phyloP scores from a whole-genome alignment of 2,329 filamentous ascomycete genomes.

The Botrytis porri region DNA sequence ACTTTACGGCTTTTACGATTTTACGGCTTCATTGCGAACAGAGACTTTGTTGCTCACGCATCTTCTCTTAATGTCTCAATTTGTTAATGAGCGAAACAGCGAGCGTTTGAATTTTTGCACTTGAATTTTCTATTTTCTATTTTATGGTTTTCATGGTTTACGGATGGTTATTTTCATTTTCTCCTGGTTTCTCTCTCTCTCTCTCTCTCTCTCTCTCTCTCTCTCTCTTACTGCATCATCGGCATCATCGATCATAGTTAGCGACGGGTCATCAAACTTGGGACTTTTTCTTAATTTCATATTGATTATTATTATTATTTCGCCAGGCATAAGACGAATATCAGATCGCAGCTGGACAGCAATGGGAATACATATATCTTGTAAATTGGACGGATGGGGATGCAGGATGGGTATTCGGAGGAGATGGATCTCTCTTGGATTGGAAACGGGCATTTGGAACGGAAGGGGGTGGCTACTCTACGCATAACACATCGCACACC shows the following conservation, averaged over 20 bases:
- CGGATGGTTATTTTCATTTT: slow-evolving; percentile 1
- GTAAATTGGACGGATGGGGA: slow-evolving; percentile 15
- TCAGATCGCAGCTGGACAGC: slow-evolving; percentile 21
- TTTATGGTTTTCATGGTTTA: slow-evolving; percentile 19
- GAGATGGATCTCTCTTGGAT: slow-evolving; percentile 17
- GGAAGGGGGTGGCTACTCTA: slow-evolving; percentile 5
- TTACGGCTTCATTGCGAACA: slow-evolving; percentile 35
- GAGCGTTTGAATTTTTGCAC: slow-evolving; percentile 35
- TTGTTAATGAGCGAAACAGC: slow-evolving; percentile 34
- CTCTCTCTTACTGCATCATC: slow-evolving; percentile 15
- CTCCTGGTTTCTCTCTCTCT: slow-evolving; percentile 13
- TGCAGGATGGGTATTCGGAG: slow-evolving; percentile 7
- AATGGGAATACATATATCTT: slow-evolving; percentile 17
- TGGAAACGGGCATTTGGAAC: slow-evolving; percentile 13
- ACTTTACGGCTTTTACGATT: slow-evolving; percentile 28
- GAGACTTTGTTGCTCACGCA: slow-evolving; percentile 52
- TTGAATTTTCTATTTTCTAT: slow-evolving; percentile 37
- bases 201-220: slow-evolving; percentile 14
- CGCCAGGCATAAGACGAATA: slow-evolving; percentile 20
- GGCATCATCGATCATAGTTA: slow-evolving; percentile 22
- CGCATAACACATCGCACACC: slow-evolving; percentile 12
- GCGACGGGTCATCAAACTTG: slow-evolving; percentile 21
- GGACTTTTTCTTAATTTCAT: slow-evolving; percentile 18
- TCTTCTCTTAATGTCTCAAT: slow-evolving; percentile 30
- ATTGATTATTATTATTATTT: not conserved